Conservation (phyloP, 78 protist genomes). For the slime mould (Dictyostelium discoideum) region DNA sequence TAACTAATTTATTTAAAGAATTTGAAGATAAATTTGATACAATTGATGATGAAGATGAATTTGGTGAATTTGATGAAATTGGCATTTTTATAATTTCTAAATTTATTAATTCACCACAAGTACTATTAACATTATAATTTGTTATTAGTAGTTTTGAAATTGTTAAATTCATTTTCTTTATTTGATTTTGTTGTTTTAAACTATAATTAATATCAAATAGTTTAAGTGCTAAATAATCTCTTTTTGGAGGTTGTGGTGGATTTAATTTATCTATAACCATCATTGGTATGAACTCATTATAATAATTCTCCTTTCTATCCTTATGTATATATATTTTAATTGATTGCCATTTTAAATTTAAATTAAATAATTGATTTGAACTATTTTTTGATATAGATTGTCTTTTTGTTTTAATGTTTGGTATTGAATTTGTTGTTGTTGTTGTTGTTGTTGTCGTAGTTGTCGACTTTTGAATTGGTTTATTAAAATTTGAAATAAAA, state of each 20-base stretch:
- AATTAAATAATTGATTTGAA: not conserved
- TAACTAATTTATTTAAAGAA: not conserved
- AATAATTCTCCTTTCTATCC: not conserved
- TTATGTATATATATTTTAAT: slow-evolving; percentile 6
- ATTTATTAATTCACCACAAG: not conserved
- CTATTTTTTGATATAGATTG: not conserved
- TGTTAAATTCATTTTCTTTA: not conserved
- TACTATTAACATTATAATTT: not conserved
- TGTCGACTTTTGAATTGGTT: not conserved
- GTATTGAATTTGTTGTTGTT: not conserved
- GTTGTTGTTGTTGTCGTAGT: not conserved
- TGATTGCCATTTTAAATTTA: slow-evolving; percentile 26
- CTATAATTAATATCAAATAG: not conserved
- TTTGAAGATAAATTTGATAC: not conserved
- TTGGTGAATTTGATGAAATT: not conserved
- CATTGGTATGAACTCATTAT: not conserved
- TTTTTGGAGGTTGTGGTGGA: slow-evolving; percentile 1
- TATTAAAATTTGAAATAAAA: not conserved
- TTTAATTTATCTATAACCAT: not conserved
- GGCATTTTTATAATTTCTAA: not conserved
- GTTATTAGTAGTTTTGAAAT: not conserved
- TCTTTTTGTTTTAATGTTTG: not conserved
- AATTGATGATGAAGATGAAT: not conserved
- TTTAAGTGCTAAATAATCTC: not conserved
- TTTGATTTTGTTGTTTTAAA: not conserved